Conservation (phyloP, 208 protist species). For the Acanthamoeba triangularis region DNA sequence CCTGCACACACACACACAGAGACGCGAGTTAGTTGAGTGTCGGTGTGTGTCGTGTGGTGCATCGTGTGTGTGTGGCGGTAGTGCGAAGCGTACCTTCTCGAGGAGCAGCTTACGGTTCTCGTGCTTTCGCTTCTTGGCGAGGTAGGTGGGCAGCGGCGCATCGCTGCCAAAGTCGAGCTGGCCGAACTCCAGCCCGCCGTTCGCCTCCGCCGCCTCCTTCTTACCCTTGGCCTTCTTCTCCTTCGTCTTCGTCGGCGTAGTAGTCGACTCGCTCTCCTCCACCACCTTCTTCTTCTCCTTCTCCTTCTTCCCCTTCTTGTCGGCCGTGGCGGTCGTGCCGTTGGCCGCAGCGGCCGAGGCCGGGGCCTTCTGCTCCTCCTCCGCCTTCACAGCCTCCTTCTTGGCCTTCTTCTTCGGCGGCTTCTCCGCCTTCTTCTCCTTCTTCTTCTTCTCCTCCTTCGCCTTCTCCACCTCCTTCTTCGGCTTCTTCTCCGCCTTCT, state of each 20-base stretch:
- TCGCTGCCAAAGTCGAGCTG: conserved; percentile 21
- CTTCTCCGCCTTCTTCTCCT: not conserved
- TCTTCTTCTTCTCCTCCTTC: not conserved
- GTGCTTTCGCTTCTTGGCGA: conserved; percentile 41
- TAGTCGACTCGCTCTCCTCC: not conserved
- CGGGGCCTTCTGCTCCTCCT: not conserved
- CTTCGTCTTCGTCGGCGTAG: not conserved
- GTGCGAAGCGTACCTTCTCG: not conserved
- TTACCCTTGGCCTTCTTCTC: not conserved
- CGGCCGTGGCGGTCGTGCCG: not conserved
- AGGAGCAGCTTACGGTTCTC: conserved; percentile 26
- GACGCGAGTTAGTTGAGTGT: not conserved
- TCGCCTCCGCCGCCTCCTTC: conserved; percentile 5
- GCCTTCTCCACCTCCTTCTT: not conserved
- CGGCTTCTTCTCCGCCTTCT: not conserved
- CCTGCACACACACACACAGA: not conserved
- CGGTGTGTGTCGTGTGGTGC: too few relatives aligned
- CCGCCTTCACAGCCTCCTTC: not conserved
- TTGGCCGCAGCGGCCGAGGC: not conserved
- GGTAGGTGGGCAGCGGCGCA: conserved; percentile 13
- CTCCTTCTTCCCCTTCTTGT: not conserved
- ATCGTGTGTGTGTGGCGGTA: too few relatives aligned
- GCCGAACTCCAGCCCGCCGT: not conserved
- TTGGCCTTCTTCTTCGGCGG: not conserved
- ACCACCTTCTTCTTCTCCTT: conserved; percentile 6